Base-by-base conservation (phyloP, 1,284 basidiomycete genomes). In the Moesziomyces sp. region DNA sequence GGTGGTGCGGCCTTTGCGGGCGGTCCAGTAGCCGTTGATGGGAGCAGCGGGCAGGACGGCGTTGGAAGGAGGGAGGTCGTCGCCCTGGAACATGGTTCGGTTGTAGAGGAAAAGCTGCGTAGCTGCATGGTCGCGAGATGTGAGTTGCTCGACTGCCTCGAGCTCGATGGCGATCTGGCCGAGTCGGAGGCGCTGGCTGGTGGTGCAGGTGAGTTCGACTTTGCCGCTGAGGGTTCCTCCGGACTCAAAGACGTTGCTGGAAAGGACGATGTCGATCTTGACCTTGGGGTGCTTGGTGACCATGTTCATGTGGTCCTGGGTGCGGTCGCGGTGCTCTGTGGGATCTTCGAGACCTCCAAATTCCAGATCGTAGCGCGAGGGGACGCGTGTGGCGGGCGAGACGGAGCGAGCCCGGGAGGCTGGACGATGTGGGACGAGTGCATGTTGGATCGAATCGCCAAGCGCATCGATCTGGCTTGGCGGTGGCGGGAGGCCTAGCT, bases 251-350 rank as follows among this genome's bases (percentile, higher is more conserved):
- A 75, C 52, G 58, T 56, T 74, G 55, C 66, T 76, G 24, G 44
- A 52, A 35, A 80, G 78, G 9, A 76, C 30, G 16, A 81, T 53
- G 35, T 74, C 66, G 43, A 81, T 63, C 48, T 76, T 74, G 58
- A 81, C 58, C 51, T 81, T 81, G 49, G 78, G 78, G 59, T 81
- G 80, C 47, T 80, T 80, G 43, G 66, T 63, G 21, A 80, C 77
- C 52, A 77, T 65, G 50, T 80, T 78, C 74, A 81, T 77, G 46
- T 71, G 77, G 24, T 66, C 58, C 40, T 64, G 67, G 14, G 54
- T 64, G 43, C 63, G 55, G 44, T 74, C 76, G 18, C 61, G 55
- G 7, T 57, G 55, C 43, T 63, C 61, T 38, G 52, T 24, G 13
- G 60, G 56, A 23, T 66, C 72, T 38, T 67, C 63, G 16, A 63